phyloP scores from a whole-genome alignment of 352 stramenopile species.

The Phytopythium helicoides region DNA sequence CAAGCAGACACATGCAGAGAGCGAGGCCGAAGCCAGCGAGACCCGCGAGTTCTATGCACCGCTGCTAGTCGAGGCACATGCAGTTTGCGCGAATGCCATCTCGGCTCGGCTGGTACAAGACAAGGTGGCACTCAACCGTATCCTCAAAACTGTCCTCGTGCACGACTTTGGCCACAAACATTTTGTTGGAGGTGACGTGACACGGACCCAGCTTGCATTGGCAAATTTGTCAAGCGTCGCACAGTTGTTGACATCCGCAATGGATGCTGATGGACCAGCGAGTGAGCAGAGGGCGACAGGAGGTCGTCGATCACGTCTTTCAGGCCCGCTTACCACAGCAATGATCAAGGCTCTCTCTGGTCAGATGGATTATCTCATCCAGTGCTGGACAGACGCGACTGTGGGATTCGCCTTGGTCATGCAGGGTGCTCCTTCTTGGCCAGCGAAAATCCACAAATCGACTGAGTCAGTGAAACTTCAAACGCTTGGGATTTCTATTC shows the following conservation, averaged over 20 bases:
- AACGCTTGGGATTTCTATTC: slow-evolving; percentile 1
- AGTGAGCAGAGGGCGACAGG: slow-evolving; percentile 21
- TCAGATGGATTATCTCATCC: slow-evolving; percentile 33
- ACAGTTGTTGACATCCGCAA: slow-evolving; percentile 36
- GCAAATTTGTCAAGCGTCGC: slow-evolving; percentile 64
- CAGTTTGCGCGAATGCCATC: slow-evolving; percentile 51
- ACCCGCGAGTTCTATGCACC: slow-evolving; percentile 53
- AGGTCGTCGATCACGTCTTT: slow-evolving; percentile 6
- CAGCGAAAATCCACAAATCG: background rate
- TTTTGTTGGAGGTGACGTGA: slow-evolving; percentile 60
- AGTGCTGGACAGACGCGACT: slow-evolving; percentile 55
- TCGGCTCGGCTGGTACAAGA: slow-evolving; percentile 60
- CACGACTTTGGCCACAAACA: slow-evolving; percentile 64
- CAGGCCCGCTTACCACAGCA: slow-evolving; percentile 43
- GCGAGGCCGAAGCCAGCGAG: slow-evolving; percentile 12
- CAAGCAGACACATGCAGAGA: slow-evolving; percentile 42
- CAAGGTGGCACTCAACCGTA: slow-evolving; percentile 63
- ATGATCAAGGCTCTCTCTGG: slow-evolving; percentile 47
- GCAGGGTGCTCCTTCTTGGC: slow-evolving; percentile 19
- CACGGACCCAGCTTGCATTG: slow-evolving; percentile 46
- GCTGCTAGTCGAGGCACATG: slow-evolving; percentile 67
- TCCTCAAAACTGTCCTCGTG: slow-evolving; percentile 55
- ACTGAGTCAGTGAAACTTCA: slow-evolving; percentile 9
- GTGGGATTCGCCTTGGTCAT: slow-evolving; percentile 44
- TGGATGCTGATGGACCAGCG: slow-evolving; percentile 6